Evolutionary conservation across 2,329 filamentous ascomycete genomes (phyloP), one percentile per base, ranked within the genome.

Genomic region (Talaromyces sp.): DNA sequence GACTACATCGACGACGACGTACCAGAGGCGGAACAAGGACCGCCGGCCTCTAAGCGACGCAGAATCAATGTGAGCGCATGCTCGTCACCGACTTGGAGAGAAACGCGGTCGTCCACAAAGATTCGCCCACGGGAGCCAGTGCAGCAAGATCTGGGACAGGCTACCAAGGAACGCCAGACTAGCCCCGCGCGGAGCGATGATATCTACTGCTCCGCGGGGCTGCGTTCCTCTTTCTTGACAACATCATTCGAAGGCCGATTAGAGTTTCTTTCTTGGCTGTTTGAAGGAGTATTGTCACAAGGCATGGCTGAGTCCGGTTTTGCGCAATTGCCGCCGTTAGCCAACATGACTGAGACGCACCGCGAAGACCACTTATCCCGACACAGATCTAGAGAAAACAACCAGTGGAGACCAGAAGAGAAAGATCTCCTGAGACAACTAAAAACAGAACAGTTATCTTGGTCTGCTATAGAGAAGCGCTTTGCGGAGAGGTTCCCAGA

Each of bases 181-280:
- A 21, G 41, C 41, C 10, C 41, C n/a, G n/a, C n/a, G 6, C 41
- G 0, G 41, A 46, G 41, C 10, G n/a, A 46, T n/a, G n/a, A 46
- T 46, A 8, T 21, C n/a, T 46, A 21, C n/a, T 46, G 8, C 21
- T 46, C 29, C 9, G 2, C 24, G 2, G 19, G 24, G 26, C 50
- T 52, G 29, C 27, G 6, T 52, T 52, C 26, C n/a, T 31, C 11
- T 27, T 11, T 52, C 50, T 52, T 11, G 6, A 29, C 1, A 52
- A 52, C 11, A 17, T 19, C 31, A 29, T 14, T 48, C 14, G 29
- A 56, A 21, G 54, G 54, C 17, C 57, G 57, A n/a, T 53, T 62
- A 32, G 41, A 62, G 41, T 62, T 62, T 43, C 21, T 62, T 26
- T 62, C 60, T 53, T 62, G 52, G 60, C 46, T 62, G 41, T 62